Base-by-base conservation (phyloP, 352 stramenopile genomes). In the Globisporangium mamillatum region DNA sequence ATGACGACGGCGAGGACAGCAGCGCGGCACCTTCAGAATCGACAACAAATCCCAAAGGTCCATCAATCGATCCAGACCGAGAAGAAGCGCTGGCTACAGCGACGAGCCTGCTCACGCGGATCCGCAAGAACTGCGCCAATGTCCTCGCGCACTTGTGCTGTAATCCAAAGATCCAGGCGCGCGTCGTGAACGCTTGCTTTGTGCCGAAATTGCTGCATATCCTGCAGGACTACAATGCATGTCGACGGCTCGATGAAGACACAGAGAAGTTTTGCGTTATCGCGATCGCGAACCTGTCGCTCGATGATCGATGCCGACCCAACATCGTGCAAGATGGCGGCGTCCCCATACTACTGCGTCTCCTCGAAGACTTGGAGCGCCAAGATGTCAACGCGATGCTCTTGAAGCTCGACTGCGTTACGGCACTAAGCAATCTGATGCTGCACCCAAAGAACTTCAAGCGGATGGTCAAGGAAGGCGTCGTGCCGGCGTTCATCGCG, bases 381-480 rank as follows among this genome's bases (percentile, higher is more conserved):
- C 72, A 75, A 12, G 64, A 75, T 12, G 60, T 54, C 8, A 61
- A 71, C 41, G 41, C 57, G 6, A 75, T 88, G 36, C 71, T 93
- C 57, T 73, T 93, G 14, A 86, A 93, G 60, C 71, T 93, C 34
- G 88, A 95, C 73, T 93, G 86, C 58, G 85, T 94, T 25, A 91
- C 85, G 24, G 80, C 86, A 18, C 71, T 95, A 60, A 94, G 88
- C 68, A 93, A 94, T 48, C 67, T 95, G 6, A 90, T 95, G 71
- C 77, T 94, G 8, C 86, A 93, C 54, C 83, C 86, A 9, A 84
- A 90, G 53, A 94, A 93, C 62, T 94, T 94, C 56, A 74, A 74
- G 46, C 72, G 77, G 1, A 82, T 95, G 67, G 88, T 93, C 7
- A 80, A 95, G 55, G 87, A 90, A 54, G 87, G 87, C 52, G 85